A percentile compares a stretch with the other conserved stretches of the same genome.
Evolutionary conservation across 306 rosid species (phyloP).

Genomic region (Pueraria montana): DNA sequence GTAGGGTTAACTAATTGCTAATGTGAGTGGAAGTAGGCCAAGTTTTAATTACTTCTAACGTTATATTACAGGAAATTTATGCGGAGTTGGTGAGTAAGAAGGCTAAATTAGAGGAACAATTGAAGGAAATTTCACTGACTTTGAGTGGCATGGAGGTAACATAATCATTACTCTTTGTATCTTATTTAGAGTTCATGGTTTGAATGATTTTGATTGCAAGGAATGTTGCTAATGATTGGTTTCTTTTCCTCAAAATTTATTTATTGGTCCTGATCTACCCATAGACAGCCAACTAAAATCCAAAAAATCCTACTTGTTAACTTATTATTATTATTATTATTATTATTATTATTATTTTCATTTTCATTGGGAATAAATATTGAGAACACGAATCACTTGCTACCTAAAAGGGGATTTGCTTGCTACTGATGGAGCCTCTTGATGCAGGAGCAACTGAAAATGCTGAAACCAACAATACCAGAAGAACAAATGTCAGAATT

Average conservation of each 20-base stretch:
- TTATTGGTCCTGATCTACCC: too few relatives aligned
- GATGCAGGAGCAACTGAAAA: constrained; percentile 69
- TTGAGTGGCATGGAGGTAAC: constrained; percentile 75
- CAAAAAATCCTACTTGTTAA: not conserved
- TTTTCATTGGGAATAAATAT: not conserved
- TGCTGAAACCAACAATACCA: constrained; percentile 48
- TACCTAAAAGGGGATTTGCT: not conserved
- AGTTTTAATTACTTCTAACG: constrained; percentile 4
- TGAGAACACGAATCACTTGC: not conserved
- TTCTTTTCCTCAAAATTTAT: not conserved
- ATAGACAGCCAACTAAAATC: not conserved
- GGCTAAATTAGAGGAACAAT: constrained; percentile 68
- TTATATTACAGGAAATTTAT: constrained; percentile 62
- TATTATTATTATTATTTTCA: not conserved
- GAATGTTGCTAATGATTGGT: constrained; percentile 4
- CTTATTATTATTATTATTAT: too few relatives aligned
- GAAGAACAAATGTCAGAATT: constrained; percentile 63
- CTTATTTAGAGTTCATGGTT: not conserved
- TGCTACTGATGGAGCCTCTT: constrained; percentile 39
- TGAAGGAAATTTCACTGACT: constrained; percentile 60
- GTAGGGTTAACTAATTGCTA: not conserved
- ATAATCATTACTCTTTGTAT: constrained; percentile 8
- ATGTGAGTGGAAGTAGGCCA: not conserved
- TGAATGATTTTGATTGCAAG: constrained; percentile 30
- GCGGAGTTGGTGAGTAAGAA: constrained; percentile 58